phyloP scores from a whole-genome alignment of 352 stramenopile species.

The Thalassiosira mediterranea region DNA sequence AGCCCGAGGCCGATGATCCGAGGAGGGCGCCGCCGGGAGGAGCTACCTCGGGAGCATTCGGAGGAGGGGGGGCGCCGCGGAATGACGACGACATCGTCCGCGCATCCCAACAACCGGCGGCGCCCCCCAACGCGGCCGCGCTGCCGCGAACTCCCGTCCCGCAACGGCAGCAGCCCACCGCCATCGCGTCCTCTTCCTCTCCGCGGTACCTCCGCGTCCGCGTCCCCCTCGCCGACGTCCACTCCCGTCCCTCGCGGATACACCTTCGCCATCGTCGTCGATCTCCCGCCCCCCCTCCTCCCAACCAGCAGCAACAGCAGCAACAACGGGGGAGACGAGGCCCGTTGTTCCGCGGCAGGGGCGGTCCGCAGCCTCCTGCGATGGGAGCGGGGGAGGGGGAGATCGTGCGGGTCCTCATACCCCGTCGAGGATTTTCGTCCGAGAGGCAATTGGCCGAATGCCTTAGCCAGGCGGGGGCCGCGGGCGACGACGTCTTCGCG shows the following conservation, averaged over 20 bases:
- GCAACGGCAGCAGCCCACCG: not conserved
- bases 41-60: no score
- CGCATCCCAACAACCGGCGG: not conserved
- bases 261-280: not conserved
- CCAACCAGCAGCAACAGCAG: not conserved
- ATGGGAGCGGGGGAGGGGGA: slow-evolving; percentile 1
- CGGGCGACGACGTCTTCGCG: not conserved
- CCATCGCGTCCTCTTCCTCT: not conserved
- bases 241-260: not conserved
- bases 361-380: not conserved
- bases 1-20: no score
- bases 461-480: slow-evolving; percentile 19
- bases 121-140: not conserved
- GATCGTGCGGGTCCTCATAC: slow-evolving; percentile 38
- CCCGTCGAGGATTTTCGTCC: slow-evolving; percentile 26
- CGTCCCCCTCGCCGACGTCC: not conserved
- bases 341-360: not conserved
- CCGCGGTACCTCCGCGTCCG: not conserved
- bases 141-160: slow-evolving; percentile 3
- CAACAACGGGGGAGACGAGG: not conserved
- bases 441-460: slow-evolving; percentile 29
- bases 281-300: not conserved
- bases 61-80: no score
- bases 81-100: no score
- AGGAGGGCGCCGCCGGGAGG: no score